These are phyloP conservation scores for Colletotrichum sp. DNA, from an alignment of 2,329 filamentous ascomycete species.

Conservation along the genomic window DNA sequence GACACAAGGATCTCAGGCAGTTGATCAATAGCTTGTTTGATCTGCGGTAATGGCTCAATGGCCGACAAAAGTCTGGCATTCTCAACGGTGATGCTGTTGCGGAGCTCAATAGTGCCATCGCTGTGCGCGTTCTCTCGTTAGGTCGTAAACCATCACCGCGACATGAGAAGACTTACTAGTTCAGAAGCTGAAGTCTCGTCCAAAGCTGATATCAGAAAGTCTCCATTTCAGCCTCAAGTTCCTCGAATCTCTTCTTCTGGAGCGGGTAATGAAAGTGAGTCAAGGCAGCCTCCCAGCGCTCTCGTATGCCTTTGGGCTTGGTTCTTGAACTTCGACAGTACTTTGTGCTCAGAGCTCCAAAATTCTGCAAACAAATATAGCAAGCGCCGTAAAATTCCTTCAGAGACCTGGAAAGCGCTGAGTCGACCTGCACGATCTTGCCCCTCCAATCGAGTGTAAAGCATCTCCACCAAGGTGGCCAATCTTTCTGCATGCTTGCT, in stretches of 20 bases:
- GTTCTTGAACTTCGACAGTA: not conserved
- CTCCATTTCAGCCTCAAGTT: not conserved
- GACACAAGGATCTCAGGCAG: too few species aligned
- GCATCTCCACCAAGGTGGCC: not conserved
- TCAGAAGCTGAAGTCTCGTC: not conserved
- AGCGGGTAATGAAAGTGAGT: not conserved
- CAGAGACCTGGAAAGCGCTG: not conserved
- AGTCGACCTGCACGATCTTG: not conserved
- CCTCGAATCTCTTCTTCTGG: not conserved
- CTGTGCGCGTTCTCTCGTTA: too few species aligned
- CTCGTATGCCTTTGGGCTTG: fast-evolving
- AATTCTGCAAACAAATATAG: not conserved
- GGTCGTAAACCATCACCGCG: too few species aligned
- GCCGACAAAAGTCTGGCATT: too few species aligned
- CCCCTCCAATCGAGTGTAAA: fast-evolving
- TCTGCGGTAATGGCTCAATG: too few species aligned
- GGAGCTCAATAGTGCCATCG: too few species aligned
- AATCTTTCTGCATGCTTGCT: not conserved
- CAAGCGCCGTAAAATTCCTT: not conserved
- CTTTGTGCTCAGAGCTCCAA: not conserved
- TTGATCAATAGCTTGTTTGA: too few species aligned
- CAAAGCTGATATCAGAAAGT: not conserved
- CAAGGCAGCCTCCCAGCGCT: not conserved
- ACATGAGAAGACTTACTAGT: not conserved
- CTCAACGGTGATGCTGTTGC: too few species aligned